Evolutionary conservation across 768 basidiomycete genomes (phyloP).

Genomic region (Russula lepida): DNA sequence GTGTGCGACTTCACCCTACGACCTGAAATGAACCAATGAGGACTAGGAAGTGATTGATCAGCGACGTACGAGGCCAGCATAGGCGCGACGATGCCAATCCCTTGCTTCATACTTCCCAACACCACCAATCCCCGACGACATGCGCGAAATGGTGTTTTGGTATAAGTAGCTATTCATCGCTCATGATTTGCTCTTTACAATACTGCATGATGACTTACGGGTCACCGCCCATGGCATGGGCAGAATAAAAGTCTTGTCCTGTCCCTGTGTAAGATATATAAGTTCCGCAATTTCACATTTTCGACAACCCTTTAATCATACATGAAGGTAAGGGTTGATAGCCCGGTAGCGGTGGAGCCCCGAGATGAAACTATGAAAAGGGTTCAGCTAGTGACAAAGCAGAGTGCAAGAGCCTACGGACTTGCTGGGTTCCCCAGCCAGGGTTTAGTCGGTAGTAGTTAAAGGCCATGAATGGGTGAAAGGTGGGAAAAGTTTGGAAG

Average conservation of each 20-base stretch:
- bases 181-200: neutral
- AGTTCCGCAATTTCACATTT: neutral
- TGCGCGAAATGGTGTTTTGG: constrained; percentile 31
- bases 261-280: constrained; percentile 39
- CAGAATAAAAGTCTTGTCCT: constrained; percentile 54
- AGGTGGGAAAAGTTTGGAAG: neutral
- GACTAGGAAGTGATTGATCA: neutral
- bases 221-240: constrained; percentile 49
- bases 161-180: constrained; percentile 28
- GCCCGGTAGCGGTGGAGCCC: constrained; percentile 11
- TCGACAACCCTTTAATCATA: constrained; percentile 21
- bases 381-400: neutral
- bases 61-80: constrained; percentile 46
- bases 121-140: constrained; percentile 28
- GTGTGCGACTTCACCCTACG: constrained; percentile 42
- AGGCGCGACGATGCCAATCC: constrained; percentile 58
- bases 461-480: constrained; percentile 34
- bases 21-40: neutral
- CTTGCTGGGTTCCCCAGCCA: constrained; percentile 43
- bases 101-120: constrained; percentile 53
- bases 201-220: constrained; percentile 35
- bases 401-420: constrained; percentile 18
- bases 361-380: constrained; percentile 15
- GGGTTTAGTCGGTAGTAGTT: constrained; percentile 37
- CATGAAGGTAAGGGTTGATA: constrained; percentile 38